Percentiles rank a stretch among this genome's conserved stretches.
Evolutionary conservation across 139 green algal genomes (phyloP).

Genomic region (Chlamydomonas eustigma): DNA sequence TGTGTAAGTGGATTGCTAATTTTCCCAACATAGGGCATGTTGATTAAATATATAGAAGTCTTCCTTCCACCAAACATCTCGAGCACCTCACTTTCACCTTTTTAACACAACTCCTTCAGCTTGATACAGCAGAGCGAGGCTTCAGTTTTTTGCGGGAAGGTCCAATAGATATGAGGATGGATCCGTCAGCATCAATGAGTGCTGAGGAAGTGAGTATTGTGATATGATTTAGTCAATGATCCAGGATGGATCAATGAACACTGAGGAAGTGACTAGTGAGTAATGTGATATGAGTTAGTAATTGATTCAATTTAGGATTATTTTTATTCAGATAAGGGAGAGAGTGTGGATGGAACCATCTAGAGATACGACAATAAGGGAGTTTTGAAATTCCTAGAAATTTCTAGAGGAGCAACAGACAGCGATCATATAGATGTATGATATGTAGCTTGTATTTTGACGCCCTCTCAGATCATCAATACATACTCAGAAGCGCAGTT

Average conservation of each 20-base stretch:
- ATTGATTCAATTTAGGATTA: too few species aligned
- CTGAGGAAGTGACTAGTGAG: not conserved
- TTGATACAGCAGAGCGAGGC: conserved; percentile 79
- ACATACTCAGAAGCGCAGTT: conserved; percentile 77
- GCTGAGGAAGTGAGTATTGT: conserved; percentile 55
- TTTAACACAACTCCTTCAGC: conserved; percentile 38
- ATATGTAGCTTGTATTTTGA: not conserved
- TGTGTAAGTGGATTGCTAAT: not conserved
- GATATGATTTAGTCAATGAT: not conserved
- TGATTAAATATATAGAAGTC: not conserved
- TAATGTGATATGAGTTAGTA: not conserved
- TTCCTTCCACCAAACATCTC: not conserved
- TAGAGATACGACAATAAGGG: not conserved
- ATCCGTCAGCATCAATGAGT: conserved; percentile 42
- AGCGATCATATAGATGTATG: too few species aligned
- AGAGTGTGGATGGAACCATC: not conserved
- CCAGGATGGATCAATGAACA: not conserved
- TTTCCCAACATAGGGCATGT: not conserved
- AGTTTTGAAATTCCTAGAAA: not conserved
- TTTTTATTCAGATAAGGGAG: not conserved
- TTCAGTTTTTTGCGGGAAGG: conserved; percentile 86
- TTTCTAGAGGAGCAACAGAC: not conserved
- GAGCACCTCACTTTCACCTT: not conserved
- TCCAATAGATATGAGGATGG: conserved; percentile 94
- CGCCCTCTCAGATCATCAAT: conserved; percentile 70